These are phyloP conservation scores for Diplodia seriata DNA, from an alignment of 2,329 filamentous ascomycete species.

Conservation along the genomic window DNA sequence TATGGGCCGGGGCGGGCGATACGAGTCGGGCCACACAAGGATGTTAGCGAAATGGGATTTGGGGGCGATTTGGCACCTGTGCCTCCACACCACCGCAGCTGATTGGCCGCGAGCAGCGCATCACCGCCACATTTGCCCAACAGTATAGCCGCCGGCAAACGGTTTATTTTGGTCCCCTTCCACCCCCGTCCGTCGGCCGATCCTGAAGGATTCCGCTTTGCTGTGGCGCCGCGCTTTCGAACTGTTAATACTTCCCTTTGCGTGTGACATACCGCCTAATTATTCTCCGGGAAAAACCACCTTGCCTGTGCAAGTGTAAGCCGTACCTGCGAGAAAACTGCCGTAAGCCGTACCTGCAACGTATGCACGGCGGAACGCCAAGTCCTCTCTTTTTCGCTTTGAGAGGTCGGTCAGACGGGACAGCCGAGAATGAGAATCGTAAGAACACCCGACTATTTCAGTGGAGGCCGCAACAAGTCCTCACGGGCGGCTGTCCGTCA, in stretches of 20 bases:
- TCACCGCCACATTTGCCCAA: slow-evolving; percentile 23
- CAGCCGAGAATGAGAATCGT: not conserved
- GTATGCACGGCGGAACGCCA: not conserved
- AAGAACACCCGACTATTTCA: not conserved
- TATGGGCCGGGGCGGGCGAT: not conserved
- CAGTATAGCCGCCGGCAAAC: slow-evolving; percentile 1
- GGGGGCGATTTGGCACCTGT: slow-evolving; percentile 3
- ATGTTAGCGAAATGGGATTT: not conserved
- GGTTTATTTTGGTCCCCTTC: slow-evolving; percentile 6
- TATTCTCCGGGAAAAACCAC: not conserved
- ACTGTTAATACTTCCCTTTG: slow-evolving; percentile 14
- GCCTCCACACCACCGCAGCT: not conserved
- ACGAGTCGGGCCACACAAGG: not conserved
- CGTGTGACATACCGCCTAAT: not conserved
- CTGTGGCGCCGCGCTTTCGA: slow-evolving; percentile 12
- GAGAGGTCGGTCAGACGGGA: not conserved
- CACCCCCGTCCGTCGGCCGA: not conserved
- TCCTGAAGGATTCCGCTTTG: not conserved
- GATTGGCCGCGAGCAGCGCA: not conserved
- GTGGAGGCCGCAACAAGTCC: not conserved
- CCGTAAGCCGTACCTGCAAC: not conserved
- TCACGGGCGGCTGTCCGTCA: not conserved
- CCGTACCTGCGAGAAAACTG: not conserved
- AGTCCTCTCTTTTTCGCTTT: not conserved
- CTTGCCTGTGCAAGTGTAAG: not conserved